Conservation (phyloP, 208 protist species). For the Leishmania martiniquensis region DNA sequence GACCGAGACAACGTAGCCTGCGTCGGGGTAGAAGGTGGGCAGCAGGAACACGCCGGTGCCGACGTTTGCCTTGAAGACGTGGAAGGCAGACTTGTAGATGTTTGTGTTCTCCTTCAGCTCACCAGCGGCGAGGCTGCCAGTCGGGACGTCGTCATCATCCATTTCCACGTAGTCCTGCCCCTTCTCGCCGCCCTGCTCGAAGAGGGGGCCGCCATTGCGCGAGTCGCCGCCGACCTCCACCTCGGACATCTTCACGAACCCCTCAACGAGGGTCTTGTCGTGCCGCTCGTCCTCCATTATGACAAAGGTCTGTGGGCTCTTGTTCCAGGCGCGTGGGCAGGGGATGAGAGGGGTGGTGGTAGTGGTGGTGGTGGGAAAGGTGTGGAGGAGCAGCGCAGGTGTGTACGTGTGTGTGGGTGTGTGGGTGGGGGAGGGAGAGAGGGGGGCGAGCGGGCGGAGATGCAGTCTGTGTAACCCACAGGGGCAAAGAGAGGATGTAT, state of each 20-base stretch:
- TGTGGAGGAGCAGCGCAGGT: not conserved
- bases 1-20: slow-evolving; percentile 59
- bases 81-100: slow-evolving; percentile 74
- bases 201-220: slow-evolving; percentile 2
- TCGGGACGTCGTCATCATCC: slow-evolving; percentile 29
- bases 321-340: not conserved
- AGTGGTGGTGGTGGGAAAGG: not conserved
- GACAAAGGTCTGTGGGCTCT: not conserved
- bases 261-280: slow-evolving; percentile 35
- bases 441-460: no score
- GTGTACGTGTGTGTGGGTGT: no score
- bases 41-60: slow-evolving; percentile 83
- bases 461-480: no score
- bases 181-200: slow-evolving; percentile 21
- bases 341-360: not conserved
- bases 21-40: slow-evolving; percentile 76
- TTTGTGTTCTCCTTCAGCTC: slow-evolving; percentile 67
- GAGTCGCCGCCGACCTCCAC: slow-evolving; percentile 16
- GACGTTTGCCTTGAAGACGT: slow-evolving; percentile 92
- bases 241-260: slow-evolving; percentile 44
- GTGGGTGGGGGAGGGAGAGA: no score
- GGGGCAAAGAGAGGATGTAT: no score
- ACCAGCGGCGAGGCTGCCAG: slow-evolving; percentile 9
- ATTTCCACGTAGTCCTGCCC: slow-evolving; percentile 40
- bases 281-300: slow-evolving; percentile 33